phyloP scores from a whole-genome alignment of 2,329 filamentous ascomycete genomes.

The Botrytis porri region DNA sequence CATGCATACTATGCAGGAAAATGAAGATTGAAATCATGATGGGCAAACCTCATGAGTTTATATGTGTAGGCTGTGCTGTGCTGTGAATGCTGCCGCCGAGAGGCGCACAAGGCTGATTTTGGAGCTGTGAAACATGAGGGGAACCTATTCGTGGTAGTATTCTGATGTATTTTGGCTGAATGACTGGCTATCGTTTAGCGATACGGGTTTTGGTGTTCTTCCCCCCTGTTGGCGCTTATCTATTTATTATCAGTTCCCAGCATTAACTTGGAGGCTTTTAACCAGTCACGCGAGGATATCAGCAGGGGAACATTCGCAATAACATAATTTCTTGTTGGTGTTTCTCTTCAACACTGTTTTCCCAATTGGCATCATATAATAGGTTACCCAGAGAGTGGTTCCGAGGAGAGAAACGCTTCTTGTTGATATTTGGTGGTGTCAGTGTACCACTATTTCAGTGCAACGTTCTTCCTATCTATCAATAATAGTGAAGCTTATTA shows the following conservation, averaged over 20 bases:
- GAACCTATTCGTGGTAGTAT: not conserved
- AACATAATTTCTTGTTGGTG: not conserved
- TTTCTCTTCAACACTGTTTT: not conserved
- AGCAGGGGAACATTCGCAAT: not conserved
- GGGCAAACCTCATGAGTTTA: conserved; percentile 2
- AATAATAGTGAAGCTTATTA: not conserved
- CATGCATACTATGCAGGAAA: not conserved
- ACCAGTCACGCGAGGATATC: conserved; percentile 16
- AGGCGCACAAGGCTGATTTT: conserved; percentile 18
- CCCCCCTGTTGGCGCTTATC: conserved; percentile 16
- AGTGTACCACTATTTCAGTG: not conserved
- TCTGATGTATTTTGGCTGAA: conserved; percentile 3
- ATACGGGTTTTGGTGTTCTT: conserved; percentile 4
- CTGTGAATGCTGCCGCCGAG: not conserved
- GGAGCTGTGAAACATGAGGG: conserved; percentile 16
- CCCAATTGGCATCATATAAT: not conserved
- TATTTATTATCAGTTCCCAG: not conserved
- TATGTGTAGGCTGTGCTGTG: conserved; percentile 10
- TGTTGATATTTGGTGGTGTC: not conserved
- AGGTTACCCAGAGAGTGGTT: conserved; percentile 1
- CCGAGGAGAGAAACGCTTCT: not conserved
- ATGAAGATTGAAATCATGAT: conserved; percentile 10
- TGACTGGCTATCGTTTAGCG: conserved; percentile 15
- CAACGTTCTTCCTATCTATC: not conserved
- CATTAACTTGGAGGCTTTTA: not conserved